Conservation (phyloP, 1,284 basidiomycete genomes). For the Tilletia setariae region DNA sequence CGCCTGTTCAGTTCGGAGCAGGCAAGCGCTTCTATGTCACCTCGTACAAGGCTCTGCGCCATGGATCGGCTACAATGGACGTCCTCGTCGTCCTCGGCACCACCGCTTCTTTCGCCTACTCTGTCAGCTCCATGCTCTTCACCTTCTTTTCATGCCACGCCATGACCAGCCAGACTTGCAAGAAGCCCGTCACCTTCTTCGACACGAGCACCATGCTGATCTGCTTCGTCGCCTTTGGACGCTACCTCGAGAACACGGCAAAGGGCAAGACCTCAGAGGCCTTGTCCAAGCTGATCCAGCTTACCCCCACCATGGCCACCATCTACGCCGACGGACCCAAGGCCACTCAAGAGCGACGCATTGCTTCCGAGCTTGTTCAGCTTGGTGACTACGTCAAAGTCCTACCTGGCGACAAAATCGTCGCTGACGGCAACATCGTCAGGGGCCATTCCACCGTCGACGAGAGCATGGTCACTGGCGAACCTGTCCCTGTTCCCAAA, state of each 20-base stretch:
- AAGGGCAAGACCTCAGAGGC: conserved; percentile 97
- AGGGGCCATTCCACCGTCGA: conserved; percentile 83
- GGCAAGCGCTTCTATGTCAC: conserved; percentile 82
- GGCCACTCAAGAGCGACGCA: conserved; percentile 72
- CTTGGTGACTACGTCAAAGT: conserved; percentile 90
- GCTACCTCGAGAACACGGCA: conserved; percentile 92
- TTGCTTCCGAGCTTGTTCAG: conserved; percentile 90
- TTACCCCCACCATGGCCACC: conserved; percentile 88
- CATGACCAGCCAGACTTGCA: conserved; percentile 57
- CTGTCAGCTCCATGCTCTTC: conserved; percentile 65
- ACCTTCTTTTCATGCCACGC: conserved; percentile 29
- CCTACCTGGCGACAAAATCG: conserved; percentile 92
- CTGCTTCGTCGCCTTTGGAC: conserved; percentile 91
- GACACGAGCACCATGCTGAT: conserved; percentile 99
- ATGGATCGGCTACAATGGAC: conserved; percentile 81
- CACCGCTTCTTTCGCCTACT: conserved; percentile 88
- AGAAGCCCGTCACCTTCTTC: conserved; percentile 86
- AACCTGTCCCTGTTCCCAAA: conserved; percentile 86
- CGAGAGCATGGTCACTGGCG: conserved; percentile 96
- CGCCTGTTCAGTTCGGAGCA: conserved; percentile 90
- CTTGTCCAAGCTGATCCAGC: conserved; percentile 89
- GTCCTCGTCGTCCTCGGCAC: conserved; percentile 95
- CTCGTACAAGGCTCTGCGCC: conserved; percentile 84
- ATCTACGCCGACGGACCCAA: conserved; percentile 69
- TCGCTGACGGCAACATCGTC: conserved; percentile 88